Percentiles rank a stretch among this genome's conserved stretches.
These are phyloP conservation scores for Metschnikowia koreensis DNA, from an alignment of 805 yeast species.

Conservation along the genomic window DNA sequence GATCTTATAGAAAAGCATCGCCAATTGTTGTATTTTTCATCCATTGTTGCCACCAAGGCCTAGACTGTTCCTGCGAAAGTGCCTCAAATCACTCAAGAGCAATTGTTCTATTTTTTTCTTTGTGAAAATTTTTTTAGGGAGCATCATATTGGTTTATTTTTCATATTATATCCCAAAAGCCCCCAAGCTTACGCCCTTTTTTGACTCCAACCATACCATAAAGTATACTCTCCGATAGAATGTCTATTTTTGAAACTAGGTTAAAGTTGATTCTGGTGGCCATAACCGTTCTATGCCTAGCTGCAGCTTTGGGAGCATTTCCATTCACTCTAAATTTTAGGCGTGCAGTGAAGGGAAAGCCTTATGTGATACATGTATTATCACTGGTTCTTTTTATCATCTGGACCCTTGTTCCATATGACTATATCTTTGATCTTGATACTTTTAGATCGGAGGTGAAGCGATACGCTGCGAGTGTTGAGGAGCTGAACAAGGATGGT, in stretches of 20 bases:
- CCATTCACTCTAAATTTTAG: background rate
- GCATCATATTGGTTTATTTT: background rate
- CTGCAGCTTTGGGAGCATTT: background rate
- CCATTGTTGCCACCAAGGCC: background rate
- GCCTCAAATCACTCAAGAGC: background rate
- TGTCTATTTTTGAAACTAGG: slow-evolving; percentile 1
- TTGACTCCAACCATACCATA: background rate
- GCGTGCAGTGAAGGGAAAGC: background rate
- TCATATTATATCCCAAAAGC: background rate
- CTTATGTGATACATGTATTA: background rate
- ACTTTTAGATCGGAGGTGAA: slow-evolving; percentile 3
- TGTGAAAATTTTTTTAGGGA: background rate
- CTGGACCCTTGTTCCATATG: slow-evolving; percentile 4
- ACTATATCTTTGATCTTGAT: background rate
- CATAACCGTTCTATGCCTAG: background rate
- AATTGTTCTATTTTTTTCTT: no score
- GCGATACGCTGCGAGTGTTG: slow-evolving; percentile 5
- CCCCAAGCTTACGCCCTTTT: background rate
- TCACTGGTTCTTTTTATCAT: background rate
- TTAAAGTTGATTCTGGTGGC: slow-evolving; percentile 1
- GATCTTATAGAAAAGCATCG: background rate
- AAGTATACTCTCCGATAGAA: background rate
- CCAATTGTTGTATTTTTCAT: background rate
- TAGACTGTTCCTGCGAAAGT: background rate
- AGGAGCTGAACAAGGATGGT: background rate